These are phyloP conservation scores for Toxicodendron radicans DNA, from an alignment of 345 rosid species.

Conservation along the genomic window DNA sequence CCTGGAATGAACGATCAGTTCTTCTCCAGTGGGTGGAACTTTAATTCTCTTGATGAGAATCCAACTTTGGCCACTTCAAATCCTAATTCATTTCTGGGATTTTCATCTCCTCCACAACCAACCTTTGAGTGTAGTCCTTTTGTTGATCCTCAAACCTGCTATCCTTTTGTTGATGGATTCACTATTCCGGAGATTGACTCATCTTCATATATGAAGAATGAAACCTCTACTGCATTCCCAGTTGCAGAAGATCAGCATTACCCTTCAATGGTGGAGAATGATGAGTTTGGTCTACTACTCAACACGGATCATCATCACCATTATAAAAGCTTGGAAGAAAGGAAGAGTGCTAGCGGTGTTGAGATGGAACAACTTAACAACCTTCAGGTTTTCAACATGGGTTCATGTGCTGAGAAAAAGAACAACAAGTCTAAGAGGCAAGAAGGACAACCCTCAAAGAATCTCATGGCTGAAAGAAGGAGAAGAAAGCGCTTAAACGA, in stretches of 20 bases:
- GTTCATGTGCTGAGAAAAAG: constrained; percentile 37
- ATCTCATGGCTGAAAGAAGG: constrained; percentile 87
- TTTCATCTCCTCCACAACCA: constrained; percentile 30
- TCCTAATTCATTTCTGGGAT: constrained; percentile 31
- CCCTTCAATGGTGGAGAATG: constrained; percentile 44
- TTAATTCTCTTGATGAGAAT: constrained; percentile 46
- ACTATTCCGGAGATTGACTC: constrained; percentile 38
- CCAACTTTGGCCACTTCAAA: constrained; percentile 31
- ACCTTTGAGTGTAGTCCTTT: constrained; percentile 49
- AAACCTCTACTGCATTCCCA: constrained; percentile 36
- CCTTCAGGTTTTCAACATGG: constrained; percentile 40
- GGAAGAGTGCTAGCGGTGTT: constrained; percentile 27
- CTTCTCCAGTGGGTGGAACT: constrained; percentile 49
- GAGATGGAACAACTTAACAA: constrained; percentile 33
- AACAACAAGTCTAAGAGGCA: constrained; percentile 48
- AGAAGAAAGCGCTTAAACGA: constrained; percentile 83
- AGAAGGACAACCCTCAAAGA: constrained; percentile 93
- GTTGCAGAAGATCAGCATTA: constrained; percentile 36
- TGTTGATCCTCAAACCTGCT: constrained; percentile 22
- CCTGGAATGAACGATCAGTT: constrained; percentile 32
- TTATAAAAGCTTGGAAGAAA: constrained; percentile 31
- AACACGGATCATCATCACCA: constrained; percentile 15
- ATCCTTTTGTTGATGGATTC: constrained; percentile 45
- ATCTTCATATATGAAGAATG: constrained; percentile 25
- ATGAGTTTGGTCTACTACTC: constrained; percentile 37